Base-by-base conservation (phyloP, 2,329 filamentous ascomycete species). In the Cladophialophora carrionii region DNA sequence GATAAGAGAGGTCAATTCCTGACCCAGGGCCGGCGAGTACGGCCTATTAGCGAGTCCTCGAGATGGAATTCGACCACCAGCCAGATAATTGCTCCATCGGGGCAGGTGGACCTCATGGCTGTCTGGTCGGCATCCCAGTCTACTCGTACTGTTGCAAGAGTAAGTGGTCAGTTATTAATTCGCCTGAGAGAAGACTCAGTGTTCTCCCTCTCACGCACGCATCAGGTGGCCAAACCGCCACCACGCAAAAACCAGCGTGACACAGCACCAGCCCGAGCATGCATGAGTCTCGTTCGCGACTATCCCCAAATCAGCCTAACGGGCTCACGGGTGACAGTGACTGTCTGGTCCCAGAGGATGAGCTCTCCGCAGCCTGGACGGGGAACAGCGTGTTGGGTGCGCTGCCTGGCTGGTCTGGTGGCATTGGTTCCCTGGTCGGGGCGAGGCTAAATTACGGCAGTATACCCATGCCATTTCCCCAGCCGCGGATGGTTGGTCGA, bases 371-470 rank as follows among this genome's bases (percentile, higher is more conserved):
- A 29, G 26, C 26, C 26, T 29, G 26, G 26, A 29, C 26, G 26
- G 26, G 26, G 20, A 26, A 22, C 46, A 10, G 20, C 20, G 46
- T 24, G 46, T n/a, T 26, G 20, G 24, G n/a, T 20, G 43, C 43
- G n/a, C n/a, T 12, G n/a, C n/a, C 26, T 29, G 26, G 26, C 26
- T 29, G 26, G 26, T 26, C 20, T 9, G 9, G 24, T 14, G 4
- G 46, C 46, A 26, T n/a, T 24, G 46, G 20, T 22, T 51, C 48
- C n/a, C 20, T 51, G 48, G 20, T 17, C 20, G 48, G 48, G 22
- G 46, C n/a, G 48, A 60, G 57, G 57, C 57, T 60, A 60, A 60
- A 60, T 60, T 60, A 60, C 57, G 57, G 57, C 29, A 52, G 57
- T 52, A 49, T 41, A 37, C 46, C 57, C 48, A 54, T 54, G 52